Evolutionary conservation across 495 filamentous ascomycete genomes (phyloP), one percentile per base, ranked within the genome.

Genomic region (Extremus antarcticus): DNA sequence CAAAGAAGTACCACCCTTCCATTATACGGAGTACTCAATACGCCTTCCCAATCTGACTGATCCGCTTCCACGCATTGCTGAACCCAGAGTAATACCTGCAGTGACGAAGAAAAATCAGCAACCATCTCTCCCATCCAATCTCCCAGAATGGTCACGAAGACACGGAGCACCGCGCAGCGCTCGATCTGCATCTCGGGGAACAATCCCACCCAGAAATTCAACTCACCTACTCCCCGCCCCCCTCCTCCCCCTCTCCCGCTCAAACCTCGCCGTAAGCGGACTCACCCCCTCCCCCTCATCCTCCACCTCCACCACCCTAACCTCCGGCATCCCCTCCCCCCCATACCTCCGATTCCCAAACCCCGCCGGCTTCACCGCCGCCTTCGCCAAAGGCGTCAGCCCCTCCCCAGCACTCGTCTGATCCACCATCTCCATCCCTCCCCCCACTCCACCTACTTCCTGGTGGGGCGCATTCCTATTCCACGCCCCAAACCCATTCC

Each of bases 1-100:
- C 29, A 35, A 35, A 35, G 29, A 35, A 35, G 29, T 7, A 13
- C 29, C 13, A 13, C 29, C 13, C n/a, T n/a, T n/a, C n/a, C n/a
- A n/a, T n/a, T n/a, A n/a, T n/a, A 40, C 35, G n/a, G 10, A 9
- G n/a, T n/a, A 10, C 43, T 48, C 23, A 48, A 25, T 48, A 48
- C 46, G 46, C 46, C 24, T 25, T 23, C 10, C 46, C 46, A 24
- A 48, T 48, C 46, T 48, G 46, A 25, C 46, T 48, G 20, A 48
- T 24, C 24, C 46, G 10, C 23, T 48, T 48, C 46, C 46, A 48
- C 13, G 46, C 23, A 23, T 25, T 45, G n/a, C 16, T 45, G 8
- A 45, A 17, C 19, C 4, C 41, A 7, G 41, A 45, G 17, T 45
- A 17, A 45, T 45, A 45, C 41, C 41, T n/a, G 41, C n/a, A n/a